phyloP scores from a whole-genome alignment of 306 rosid species.

The Cucumis hystrix region DNA sequence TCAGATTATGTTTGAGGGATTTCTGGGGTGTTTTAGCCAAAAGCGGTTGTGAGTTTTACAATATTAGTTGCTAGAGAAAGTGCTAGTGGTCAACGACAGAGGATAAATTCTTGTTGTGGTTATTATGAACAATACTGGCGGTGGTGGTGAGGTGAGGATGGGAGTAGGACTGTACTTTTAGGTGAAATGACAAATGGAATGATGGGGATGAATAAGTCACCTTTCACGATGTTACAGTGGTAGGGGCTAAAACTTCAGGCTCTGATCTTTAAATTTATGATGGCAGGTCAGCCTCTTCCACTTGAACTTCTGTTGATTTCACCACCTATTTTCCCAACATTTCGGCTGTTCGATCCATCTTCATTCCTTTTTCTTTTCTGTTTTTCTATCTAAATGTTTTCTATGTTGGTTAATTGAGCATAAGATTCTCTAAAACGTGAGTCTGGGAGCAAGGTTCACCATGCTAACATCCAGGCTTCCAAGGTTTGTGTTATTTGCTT shows the following conservation, averaged over 20 bases:
- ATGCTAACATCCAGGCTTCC: constrained; percentile 84
- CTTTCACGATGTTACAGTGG: constrained; percentile 81
- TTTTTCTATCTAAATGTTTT: not conserved
- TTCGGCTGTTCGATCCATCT: not conserved
- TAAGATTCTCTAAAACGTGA: constrained; percentile 89
- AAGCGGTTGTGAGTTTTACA: not conserved
- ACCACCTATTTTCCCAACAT: not conserved
- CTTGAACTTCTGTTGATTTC: constrained; percentile 34
- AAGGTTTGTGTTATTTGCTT: constrained; percentile 45
- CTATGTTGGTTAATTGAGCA: constrained; percentile 19
- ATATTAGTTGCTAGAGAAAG: not conserved
- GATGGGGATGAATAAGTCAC: constrained; percentile 39
- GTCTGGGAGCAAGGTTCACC: constrained; percentile 83
- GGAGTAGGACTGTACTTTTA: constrained; percentile 1
- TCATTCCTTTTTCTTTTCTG: not conserved
- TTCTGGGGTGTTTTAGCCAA: not conserved
- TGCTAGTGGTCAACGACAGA: not conserved
- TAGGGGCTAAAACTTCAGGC: constrained; percentile 85
- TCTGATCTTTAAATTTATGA: constrained; percentile 71
- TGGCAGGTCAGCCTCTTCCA: constrained; percentile 70
- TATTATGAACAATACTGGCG: constrained; percentile 12
- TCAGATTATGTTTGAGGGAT: constrained; percentile 19
- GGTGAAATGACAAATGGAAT: constrained; percentile 11
- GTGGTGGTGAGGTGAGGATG: constrained; percentile 7
- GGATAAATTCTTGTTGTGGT: not conserved